Conservation (phyloP, 2,329 filamentous ascomycete genomes). For the Botryotinia convoluta region DNA sequence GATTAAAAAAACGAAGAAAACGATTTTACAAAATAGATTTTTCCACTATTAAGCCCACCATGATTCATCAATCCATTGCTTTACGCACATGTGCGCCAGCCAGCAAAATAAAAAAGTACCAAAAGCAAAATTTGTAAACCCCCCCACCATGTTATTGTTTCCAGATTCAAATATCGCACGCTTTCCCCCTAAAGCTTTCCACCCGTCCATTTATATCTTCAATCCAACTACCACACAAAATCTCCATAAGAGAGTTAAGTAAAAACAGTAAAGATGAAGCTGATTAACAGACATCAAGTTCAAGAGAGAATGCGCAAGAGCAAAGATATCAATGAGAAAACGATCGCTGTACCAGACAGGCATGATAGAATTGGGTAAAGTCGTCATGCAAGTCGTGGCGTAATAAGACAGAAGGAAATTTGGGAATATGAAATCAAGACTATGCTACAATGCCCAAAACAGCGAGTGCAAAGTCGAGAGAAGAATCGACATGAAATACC, state of each 20-base stretch:
- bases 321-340: slow-evolving; percentile 30
- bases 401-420: slow-evolving; percentile 37
- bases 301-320: slow-evolving; percentile 23
- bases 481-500: slow-evolving; percentile 42
- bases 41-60: slow-evolving; percentile 36
- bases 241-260: slow-evolving; percentile 34
- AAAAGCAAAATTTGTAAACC: slow-evolving; percentile 24
- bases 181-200: slow-evolving; percentile 16
- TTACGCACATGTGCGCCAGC: slow-evolving; percentile 26
- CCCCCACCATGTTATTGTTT: slow-evolving; percentile 23
- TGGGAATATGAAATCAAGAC: slow-evolving; percentile 27
- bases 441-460: slow-evolving; percentile 11
- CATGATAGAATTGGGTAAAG: slow-evolving; percentile 48
- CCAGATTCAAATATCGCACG: slow-evolving; percentile 20
- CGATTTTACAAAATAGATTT: slow-evolving; percentile 32
- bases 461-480: slow-evolving; percentile 38
- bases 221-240: slow-evolving; percentile 19
- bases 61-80: slow-evolving; percentile 30
- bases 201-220: slow-evolving; percentile 29
- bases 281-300: slow-evolving; percentile 21
- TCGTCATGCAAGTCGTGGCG: slow-evolving; percentile 57
- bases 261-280: slow-evolving; percentile 26
- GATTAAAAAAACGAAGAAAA: neutral
- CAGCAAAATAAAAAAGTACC: slow-evolving; percentile 29
- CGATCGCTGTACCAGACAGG: slow-evolving; percentile 60